These are phyloP conservation scores for Curvularia sp. DNA, from an alignment of 2,329 filamentous ascomycete species.

Conservation along the genomic window DNA sequence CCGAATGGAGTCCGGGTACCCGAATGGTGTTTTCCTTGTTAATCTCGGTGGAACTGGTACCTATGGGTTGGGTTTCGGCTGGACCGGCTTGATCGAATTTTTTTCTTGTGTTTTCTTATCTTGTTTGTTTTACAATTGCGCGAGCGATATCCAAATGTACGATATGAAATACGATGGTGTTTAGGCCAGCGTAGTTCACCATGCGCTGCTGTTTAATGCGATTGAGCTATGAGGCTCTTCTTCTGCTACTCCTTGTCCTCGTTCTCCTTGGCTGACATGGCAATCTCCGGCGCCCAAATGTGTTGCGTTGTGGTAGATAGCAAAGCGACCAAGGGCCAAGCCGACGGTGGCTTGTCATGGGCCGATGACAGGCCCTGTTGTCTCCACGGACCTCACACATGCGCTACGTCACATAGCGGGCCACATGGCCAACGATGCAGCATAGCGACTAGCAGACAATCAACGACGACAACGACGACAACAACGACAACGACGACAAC, in stretches of 20 bases:
- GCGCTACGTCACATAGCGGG: slow-evolving; percentile 3
- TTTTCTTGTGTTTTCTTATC: slow-evolving; percentile 11
- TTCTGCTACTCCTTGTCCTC: neutral
- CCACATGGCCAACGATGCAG: neutral
- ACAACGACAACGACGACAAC: too few species aligned
- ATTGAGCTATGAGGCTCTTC: neutral
- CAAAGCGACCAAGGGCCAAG: neutral
- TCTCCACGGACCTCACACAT: neutral
- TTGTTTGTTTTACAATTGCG: slow-evolving; percentile 5
- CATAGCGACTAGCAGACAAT: neutral
- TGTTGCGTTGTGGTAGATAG: neutral
- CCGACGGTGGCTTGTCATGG: neutral
- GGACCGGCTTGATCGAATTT: slow-evolving; percentile 24
- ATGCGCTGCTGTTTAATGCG: neutral
- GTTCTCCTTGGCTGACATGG: neutral
- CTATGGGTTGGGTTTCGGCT: slow-evolving; percentile 22
- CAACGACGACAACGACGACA: neutral
- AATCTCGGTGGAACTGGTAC: neutral
- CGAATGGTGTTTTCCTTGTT: slow-evolving; percentile 3
- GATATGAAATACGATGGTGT: slow-evolving; percentile 13
- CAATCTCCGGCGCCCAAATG: neutral
- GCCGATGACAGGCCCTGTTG: neutral
- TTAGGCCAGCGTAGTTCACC: slow-evolving; percentile 3
- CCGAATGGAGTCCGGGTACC: slow-evolving; percentile 1
- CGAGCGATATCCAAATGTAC: slow-evolving; percentile 23